Conservation (phyloP, 768 basidiomycete genomes). For the Kwoniella shandongensis region DNA sequence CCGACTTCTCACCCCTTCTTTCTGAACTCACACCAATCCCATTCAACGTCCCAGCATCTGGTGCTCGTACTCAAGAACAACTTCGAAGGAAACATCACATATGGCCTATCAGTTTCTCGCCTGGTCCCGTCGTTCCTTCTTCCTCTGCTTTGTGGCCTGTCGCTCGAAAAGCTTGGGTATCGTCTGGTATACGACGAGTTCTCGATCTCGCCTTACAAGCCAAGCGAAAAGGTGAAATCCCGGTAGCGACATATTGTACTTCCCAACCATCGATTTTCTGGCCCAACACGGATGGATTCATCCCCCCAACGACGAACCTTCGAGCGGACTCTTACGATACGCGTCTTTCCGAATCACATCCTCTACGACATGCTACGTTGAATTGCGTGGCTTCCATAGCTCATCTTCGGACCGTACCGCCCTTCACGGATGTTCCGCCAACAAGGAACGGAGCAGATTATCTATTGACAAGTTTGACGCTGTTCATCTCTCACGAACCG, state of each 20-base stretch:
- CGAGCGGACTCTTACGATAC: constrained; percentile 65
- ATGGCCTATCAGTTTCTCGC: constrained; percentile 66
- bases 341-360: constrained; percentile 66
- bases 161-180: constrained; percentile 72
- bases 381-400: constrained; percentile 58
- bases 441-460: constrained; percentile 74
- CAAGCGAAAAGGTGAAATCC: constrained; percentile 65
- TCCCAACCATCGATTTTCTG: constrained; percentile 34
- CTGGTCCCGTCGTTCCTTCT: constrained; percentile 58
- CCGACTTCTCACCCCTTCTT: constrained; percentile 20
- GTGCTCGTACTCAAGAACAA: constrained; percentile 69
- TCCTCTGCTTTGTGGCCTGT: constrained; percentile 64
- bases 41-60: constrained; percentile 62
- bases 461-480: constrained; percentile 75
- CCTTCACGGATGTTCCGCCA: constrained; percentile 43
- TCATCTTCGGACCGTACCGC: constrained; percentile 47
- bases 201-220: constrained; percentile 60
- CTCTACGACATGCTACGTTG: constrained; percentile 80
- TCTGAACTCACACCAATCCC: constrained; percentile 21
- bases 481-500: constrained; percentile 94
- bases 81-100: constrained; percentile 66
- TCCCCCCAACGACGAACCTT: constrained; percentile 51
- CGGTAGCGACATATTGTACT: constrained; percentile 72
- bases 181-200: constrained; percentile 63
- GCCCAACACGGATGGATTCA: constrained; percentile 39